Conservation (phyloP, 2,329 filamentous ascomycete species). For the Taxawa tesnikishii region DNA sequence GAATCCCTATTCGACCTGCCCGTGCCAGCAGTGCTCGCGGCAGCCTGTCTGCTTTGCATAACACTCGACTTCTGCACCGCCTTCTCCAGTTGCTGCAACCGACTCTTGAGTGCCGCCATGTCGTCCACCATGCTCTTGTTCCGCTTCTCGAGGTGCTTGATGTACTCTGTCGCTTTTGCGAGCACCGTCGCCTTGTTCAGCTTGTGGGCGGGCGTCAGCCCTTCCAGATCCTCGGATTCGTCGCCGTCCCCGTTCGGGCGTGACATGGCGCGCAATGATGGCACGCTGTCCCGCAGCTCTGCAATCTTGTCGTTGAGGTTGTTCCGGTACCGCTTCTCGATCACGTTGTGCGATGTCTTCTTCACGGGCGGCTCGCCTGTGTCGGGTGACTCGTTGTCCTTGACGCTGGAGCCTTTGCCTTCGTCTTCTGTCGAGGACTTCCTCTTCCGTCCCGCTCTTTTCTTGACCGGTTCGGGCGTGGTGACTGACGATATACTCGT, state of each 20-base stretch:
- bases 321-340: slow-evolving; percentile 91
- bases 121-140: slow-evolving; percentile 75
- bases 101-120: slow-evolving; percentile 64
- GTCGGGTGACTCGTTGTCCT: slow-evolving; percentile 27
- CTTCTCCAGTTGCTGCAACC: slow-evolving; percentile 54
- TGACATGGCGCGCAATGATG: slow-evolving; percentile 75
- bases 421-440: slow-evolving; percentile 18
- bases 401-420: slow-evolving; percentile 24
- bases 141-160: slow-evolving; percentile 81
- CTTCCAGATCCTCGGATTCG: slow-evolving; percentile 61
- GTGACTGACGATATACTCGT: slow-evolving; percentile 18
- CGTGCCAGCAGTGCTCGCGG: slow-evolving; percentile 17
- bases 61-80: slow-evolving; percentile 40
- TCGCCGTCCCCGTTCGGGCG: slow-evolving; percentile 51
- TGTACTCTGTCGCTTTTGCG: slow-evolving; percentile 93
- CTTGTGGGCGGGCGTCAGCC: slow-evolving; percentile 71
- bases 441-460: slow-evolving; percentile 21
- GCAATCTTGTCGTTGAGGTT: slow-evolving; percentile 97
- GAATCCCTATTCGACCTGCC: slow-evolving; percentile 10
- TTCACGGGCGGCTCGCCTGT: slow-evolving; percentile 44
- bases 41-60: slow-evolving; percentile 1
- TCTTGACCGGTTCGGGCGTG: slow-evolving; percentile 15
- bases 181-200: slow-evolving; percentile 96
- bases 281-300: slow-evolving; percentile 80
- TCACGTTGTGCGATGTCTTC: slow-evolving; percentile 97